Percentiles rank a stretch among this genome's conserved stretches.
phyloP scores from a whole-genome alignment of 768 basidiomycete species.

The Mrakia gelida region DNA sequence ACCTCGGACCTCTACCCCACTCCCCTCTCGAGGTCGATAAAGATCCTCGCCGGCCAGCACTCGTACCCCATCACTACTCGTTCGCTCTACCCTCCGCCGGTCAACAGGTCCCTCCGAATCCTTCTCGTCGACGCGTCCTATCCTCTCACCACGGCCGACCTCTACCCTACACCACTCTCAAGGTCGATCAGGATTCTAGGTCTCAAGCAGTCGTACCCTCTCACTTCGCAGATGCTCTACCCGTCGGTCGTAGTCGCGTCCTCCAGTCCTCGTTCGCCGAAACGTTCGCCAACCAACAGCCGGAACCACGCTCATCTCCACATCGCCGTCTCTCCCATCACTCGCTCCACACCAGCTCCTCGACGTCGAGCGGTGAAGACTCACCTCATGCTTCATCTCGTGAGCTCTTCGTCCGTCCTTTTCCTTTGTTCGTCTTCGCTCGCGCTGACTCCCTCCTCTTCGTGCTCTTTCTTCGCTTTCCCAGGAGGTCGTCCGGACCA shows the following conservation, averaged over 20 bases:
- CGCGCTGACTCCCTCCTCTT: neutral
- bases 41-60: neutral
- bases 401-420: neutral
- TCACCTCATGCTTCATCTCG: constrained; percentile 1
- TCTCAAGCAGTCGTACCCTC: neutral
- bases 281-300: neutral
- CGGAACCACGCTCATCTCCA: neutral
- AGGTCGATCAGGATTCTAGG: neutral
- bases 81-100: neutral
- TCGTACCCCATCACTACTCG: neutral
- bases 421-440: neutral
- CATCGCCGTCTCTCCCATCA: neutral
- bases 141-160: neutral
- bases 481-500: constrained; percentile 12
- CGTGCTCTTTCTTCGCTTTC: neutral
- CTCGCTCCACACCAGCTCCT: neutral
- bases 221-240: constrained; percentile 11
- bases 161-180: neutral
- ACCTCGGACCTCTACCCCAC: neutral
- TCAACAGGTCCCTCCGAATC: neutral
- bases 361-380: neutral
- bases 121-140: neutral
- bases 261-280: neutral
- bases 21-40: neutral
- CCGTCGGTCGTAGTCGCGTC: neutral